Evolutionary conservation across 768 basidiomycete species (phyloP).

Genomic region (Boletales sp.): DNA sequence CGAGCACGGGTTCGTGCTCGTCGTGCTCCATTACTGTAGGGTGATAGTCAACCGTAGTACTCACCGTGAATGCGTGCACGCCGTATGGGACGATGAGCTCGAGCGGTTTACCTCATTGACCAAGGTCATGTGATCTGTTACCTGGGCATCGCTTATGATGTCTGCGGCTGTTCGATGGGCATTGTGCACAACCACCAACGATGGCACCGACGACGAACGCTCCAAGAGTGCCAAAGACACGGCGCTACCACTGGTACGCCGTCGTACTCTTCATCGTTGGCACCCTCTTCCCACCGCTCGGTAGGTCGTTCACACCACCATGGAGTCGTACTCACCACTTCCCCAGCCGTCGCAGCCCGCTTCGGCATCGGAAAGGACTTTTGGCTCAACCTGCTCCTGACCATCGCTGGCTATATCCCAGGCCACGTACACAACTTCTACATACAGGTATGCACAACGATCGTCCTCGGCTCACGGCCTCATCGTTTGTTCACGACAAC

Average conservation of each 20-base stretch:
- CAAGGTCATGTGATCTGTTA: constrained; percentile 22
- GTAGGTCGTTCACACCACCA: constrained; percentile 37
- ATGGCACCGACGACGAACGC: constrained; percentile 29
- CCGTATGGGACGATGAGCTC: constrained; percentile 19
- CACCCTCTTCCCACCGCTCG: constrained; percentile 88
- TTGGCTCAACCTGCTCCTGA: constrained; percentile 83
- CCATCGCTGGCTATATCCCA: constrained; percentile 89
- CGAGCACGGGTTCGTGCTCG: constrained; percentile 59
- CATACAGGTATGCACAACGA: constrained; percentile 57
- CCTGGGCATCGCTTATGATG: not conserved
- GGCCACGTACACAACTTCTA: constrained; percentile 94
- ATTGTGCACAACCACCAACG: too few relatives aligned
- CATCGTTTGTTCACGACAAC: constrained; percentile 10
- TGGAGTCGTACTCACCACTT: not conserved
- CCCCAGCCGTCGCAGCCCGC: constrained; percentile 82
- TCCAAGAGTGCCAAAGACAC: constrained; percentile 54
- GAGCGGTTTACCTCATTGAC: constrained; percentile 26
- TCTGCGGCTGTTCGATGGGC: too few relatives aligned
- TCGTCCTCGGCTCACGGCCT: not conserved
- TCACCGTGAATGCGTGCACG: constrained; percentile 7
- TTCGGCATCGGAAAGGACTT: constrained; percentile 92
- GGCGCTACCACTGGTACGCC: constrained; percentile 75
- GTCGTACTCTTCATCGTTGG: constrained; percentile 83
- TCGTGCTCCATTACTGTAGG: constrained; percentile 43
- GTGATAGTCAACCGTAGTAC: not conserved